These are phyloP conservation scores for Podila epicladia DNA, from an alignment of 192 early-diverging fungal genomes.

Conservation along the genomic window DNA sequence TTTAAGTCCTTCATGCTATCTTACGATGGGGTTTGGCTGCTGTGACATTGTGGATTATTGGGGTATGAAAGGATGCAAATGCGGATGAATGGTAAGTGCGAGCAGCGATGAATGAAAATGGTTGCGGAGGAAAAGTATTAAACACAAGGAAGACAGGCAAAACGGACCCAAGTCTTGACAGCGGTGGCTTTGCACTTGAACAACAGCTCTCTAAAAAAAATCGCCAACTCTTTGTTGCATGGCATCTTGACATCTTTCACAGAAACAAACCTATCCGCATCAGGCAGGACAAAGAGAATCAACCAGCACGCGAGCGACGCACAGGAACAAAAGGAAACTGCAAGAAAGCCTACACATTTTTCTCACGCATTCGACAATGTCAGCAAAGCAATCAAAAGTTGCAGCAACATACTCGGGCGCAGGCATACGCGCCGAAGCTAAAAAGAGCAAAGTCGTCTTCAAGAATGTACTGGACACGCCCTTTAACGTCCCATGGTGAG, in stretches of 20 bases:
- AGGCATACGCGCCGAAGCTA: constrained; percentile 41
- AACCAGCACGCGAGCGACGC: background rate
- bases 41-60: constrained; percentile 24
- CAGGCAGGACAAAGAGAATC: background rate
- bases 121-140: no score
- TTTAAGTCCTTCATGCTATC: background rate
- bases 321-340: background rate
- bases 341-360: background rate
- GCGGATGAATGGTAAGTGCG: background rate
- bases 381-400: constrained; percentile 6
- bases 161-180: no score
- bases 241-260: no score
- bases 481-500: constrained; percentile 43
- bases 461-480: constrained; percentile 44
- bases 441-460: constrained; percentile 33
- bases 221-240: no score
- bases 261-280: no score
- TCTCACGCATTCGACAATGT: background rate
- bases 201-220: no score
- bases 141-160: no score
- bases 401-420: constrained; percentile 13
- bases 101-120: constrained; percentile 1
- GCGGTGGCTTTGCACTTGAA: no score
- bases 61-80: background rate
- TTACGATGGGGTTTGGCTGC: constrained; percentile 42